Evolutionary conservation across 306 rosid species (phyloP).

Genomic region (Begonia masoniana): DNA sequence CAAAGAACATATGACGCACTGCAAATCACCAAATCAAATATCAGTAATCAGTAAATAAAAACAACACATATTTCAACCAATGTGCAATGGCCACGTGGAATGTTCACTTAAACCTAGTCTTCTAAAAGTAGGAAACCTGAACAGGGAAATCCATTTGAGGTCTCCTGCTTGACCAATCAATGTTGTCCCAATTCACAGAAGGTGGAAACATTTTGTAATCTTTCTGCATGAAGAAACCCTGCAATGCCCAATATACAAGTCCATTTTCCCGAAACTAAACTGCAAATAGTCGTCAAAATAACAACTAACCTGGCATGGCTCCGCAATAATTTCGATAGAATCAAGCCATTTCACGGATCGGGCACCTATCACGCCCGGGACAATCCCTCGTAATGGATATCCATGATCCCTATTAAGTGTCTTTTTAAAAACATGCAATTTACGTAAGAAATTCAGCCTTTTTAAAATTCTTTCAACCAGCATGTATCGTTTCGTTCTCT

Average conservation of each 20-base stretch:
- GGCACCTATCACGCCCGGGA: slow-evolving; percentile 96
- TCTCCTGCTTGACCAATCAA: slow-evolving; percentile 70
- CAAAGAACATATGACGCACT: slow-evolving; percentile 83
- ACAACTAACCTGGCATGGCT: slow-evolving; percentile 71
- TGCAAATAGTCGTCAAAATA: too few species aligned
- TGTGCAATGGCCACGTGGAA: too few species aligned
- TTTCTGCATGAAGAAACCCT: slow-evolving; percentile 99
- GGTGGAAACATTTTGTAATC: slow-evolving; percentile 99
- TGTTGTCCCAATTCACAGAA: slow-evolving; percentile 84
- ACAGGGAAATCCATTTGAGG: slow-evolving; percentile 98
- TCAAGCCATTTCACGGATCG: slow-evolving; percentile 98
- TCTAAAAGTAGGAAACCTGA: slow-evolving; percentile 43
- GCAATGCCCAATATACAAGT: slow-evolving; percentile 10
- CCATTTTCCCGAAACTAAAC: too few species aligned
- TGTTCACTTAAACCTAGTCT: too few species aligned
- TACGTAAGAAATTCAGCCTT: slow-evolving; percentile 2
- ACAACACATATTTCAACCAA: too few species aligned
- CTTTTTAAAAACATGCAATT: slow-evolving; percentile 23
- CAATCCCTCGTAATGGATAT: slow-evolving; percentile 76
- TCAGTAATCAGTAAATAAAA: too few species aligned
- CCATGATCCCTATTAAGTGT: slow-evolving; percentile 92
- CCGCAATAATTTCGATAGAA: slow-evolving; percentile 47
- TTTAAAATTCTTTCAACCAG: too few species aligned
- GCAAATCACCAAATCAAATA: slow-evolving; percentile 12
- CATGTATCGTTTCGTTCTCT: not conserved